Evolutionary conservation across 2,329 filamentous ascomycete species (phyloP), one percentile per base, ranked within the genome.

Genomic region (Alternaria sp.): DNA sequence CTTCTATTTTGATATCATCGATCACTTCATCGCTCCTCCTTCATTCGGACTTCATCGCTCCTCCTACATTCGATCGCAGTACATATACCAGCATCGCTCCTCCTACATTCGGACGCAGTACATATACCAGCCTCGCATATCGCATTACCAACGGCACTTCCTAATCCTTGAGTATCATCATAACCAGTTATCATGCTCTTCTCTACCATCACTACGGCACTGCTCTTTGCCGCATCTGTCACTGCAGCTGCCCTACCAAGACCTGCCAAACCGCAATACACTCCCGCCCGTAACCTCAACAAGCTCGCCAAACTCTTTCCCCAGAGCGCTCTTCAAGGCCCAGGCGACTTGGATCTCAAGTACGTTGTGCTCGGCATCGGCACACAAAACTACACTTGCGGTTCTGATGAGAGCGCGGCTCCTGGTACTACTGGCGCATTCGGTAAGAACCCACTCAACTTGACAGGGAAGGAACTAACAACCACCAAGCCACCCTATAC

Each of bases 341-440:
- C 77, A 1, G 65, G 67, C 14, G 73, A 67, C 15, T 23, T 63
- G 9, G 56, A 70, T 18, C 81, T 86, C 50, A 83, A 84, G 70
- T 83, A 82, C 64, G 76, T 86, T 46, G 77, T 81, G 20, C 71
- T 86, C 28, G 85, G 84, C 41, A 77, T 84, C 26, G 85, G 85
- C 26, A 84, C 83, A n/a, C 84, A 86, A 66, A 86, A 86, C 78
- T 86, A 85, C 70, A 84, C 82, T 26, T 86, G 84, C 68, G 53
- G 68, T 3, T 61, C 63, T 21, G 72, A 78, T 37, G 67, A 67
- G 21, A 71, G 72, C 23, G 70, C 62, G 30, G 71, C 53, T 54
- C 75, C 77, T 43, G 75, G 69, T 15, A 76, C 76, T 12, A 77
- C 75, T 50, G 78, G 78, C 21, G 78, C 78, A 41, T 20, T 68